These are phyloP conservation scores for Ustilago loliicola DNA, from an alignment of 1,284 basidiomycete species.

Conservation along the genomic window DNA sequence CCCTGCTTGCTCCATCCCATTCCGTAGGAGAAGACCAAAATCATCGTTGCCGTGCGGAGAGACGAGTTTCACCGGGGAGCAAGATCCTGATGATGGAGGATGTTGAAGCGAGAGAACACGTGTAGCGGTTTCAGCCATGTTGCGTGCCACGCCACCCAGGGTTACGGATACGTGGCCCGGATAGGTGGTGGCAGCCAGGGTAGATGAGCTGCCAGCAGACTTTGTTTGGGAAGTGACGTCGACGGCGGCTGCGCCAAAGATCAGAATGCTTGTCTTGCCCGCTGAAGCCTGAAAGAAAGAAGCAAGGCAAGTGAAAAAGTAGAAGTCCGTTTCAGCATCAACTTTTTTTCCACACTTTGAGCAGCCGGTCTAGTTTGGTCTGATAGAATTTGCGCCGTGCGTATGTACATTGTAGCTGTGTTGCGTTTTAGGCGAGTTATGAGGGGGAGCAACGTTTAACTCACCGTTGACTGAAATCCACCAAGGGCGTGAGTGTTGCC, in stretches of 20 bases:
- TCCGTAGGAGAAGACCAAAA: conserved; percentile 73
- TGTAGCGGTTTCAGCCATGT: conserved; percentile 90
- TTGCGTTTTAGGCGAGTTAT: background rate
- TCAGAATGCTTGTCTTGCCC: conserved; percentile 33
- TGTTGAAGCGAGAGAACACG: conserved; percentile 74
- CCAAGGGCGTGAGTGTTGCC: conserved; percentile 34
- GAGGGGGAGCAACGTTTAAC: conserved; percentile 9
- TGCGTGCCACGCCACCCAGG: conserved; percentile 91
- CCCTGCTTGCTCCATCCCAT: conserved; percentile 76
- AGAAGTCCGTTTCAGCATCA: conserved; percentile 18
- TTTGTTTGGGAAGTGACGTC: conserved; percentile 61
- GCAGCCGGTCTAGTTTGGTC: no score
- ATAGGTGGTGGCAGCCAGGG: conserved; percentile 75
- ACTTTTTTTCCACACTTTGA: conserved; percentile 9
- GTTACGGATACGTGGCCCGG: conserved; percentile 82
- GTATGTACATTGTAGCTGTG: conserved; percentile 29
- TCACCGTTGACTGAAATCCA: conserved; percentile 32
- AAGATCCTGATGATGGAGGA: background rate
- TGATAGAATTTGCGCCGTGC: background rate
- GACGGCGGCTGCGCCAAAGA: conserved; percentile 65
- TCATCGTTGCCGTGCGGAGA: conserved; percentile 71
- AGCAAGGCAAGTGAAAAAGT: background rate
- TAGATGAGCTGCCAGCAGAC: conserved; percentile 15
- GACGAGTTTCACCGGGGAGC: conserved; percentile 68
- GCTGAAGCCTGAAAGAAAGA: background rate